A percentile compares a stretch with the other conserved stretches of the same genome.
Evolutionary conservation across 192 early-diverging fungal genomes (phyloP).

Genomic region (Haplosporangium gracile): DNA sequence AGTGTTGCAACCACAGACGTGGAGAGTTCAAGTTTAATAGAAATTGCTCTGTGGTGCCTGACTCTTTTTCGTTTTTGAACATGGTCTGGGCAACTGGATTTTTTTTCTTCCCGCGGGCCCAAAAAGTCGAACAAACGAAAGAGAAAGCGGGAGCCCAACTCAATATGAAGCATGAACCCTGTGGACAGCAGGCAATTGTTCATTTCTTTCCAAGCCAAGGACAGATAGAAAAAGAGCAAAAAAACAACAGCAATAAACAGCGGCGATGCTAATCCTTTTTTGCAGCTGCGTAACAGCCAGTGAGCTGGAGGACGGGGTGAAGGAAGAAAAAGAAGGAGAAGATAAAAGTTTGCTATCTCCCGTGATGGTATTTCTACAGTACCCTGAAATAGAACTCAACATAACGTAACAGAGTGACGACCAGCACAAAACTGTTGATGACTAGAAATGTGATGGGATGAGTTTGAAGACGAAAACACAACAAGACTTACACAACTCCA

Average conservation of each 20-base stretch:
- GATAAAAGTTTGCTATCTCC: neutral
- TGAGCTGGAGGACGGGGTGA: neutral
- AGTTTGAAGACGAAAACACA: neutral
- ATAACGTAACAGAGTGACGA: neutral
- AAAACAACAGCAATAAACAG: neutral
- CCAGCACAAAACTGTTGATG: neutral
- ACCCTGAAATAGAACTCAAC: neutral
- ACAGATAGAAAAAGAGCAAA: neutral
- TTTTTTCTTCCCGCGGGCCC: neutral
- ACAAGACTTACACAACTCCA: slow-evolving; percentile 52
- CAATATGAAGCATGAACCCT: slow-evolving; percentile 8
- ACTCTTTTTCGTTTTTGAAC: neutral
- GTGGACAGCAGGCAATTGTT: neutral
- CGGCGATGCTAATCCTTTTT: neutral
- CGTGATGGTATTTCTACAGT: neutral
- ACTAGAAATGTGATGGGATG: neutral
- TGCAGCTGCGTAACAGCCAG: no score
- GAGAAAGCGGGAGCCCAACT: slow-evolving; percentile 7
- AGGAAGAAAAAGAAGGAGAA: neutral
- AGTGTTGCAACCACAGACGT: neutral
- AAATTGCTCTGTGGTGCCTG: neutral
- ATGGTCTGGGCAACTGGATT: slow-evolving; percentile 7
- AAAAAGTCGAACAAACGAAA: slow-evolving; percentile 4
- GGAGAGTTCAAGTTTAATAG: neutral
- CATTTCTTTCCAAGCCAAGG: neutral